These are phyloP conservation scores for Silene latifolia DNA, from an alignment of 148 eudicot genomes.

Conservation along the genomic window DNA sequence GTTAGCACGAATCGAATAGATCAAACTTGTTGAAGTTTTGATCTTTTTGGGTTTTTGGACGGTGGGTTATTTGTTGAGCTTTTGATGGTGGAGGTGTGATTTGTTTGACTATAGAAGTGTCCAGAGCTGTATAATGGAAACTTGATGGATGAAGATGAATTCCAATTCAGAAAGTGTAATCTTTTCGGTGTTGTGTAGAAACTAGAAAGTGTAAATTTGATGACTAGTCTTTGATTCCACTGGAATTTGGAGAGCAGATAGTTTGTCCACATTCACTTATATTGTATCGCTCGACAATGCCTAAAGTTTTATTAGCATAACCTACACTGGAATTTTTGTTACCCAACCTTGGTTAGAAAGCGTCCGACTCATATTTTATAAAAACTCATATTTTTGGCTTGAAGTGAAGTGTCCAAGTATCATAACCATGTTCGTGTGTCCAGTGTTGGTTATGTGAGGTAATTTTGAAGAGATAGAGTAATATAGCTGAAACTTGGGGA, in stretches of 20 bases:
- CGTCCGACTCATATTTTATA: not conserved
- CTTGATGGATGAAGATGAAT: not conserved
- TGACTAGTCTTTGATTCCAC: too few relatives aligned
- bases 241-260: too few relatives aligned
- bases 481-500: too few relatives aligned
- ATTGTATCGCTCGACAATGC: too few relatives aligned
- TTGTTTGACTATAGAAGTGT: not conserved
- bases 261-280: too few relatives aligned
- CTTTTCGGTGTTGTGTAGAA: not conserved
- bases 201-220: too few relatives aligned
- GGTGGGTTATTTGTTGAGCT: not conserved
- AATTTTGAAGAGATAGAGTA: too few relatives aligned
- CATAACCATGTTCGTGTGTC: too few relatives aligned
- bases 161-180: not conserved
- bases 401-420: not conserved
- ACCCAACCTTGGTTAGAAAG: not conserved
- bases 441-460: too few relatives aligned
- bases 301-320: too few relatives aligned
- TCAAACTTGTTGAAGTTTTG: not conserved
- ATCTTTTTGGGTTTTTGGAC: not conserved
- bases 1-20: not conserved
- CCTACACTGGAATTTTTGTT: too few relatives aligned
- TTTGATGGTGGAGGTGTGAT: not conserved
- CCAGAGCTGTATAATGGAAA: not conserved
- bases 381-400: not conserved